Evolutionary conservation across 257 asterid species (phyloP).

Genomic region (Gentiana dahurica): DNA sequence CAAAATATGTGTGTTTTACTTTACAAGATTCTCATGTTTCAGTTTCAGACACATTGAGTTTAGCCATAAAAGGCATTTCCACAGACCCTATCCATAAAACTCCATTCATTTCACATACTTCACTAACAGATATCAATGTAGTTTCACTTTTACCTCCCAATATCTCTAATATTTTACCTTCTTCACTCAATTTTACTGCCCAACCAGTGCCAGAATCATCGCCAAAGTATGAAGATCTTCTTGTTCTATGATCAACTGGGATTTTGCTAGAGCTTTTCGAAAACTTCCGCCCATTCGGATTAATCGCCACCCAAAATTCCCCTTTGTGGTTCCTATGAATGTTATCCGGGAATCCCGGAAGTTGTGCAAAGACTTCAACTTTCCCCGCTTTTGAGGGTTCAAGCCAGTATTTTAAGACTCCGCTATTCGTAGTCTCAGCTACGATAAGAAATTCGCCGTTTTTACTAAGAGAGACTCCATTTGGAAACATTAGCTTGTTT

Average conservation of each 20-base stretch:
- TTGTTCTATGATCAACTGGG: constrained; percentile 5
- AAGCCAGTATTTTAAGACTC: constrained; percentile 40
- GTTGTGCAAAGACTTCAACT: constrained; percentile 27
- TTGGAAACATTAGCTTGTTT: constrained; percentile 44
- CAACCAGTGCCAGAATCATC: constrained; percentile 14
- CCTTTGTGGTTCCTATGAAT: constrained; percentile 37
- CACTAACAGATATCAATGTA: constrained; percentile 52
- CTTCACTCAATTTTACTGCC: constrained; percentile 36
- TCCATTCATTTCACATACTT: constrained; percentile 39
- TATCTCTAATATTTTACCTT: constrained; percentile 41
- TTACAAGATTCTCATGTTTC: no score
- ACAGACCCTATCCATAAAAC: constrained; percentile 70
- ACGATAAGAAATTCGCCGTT: constrained; percentile 37
- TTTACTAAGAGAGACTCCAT: constrained; percentile 15
- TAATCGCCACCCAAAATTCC: constrained; percentile 69
- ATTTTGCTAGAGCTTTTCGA: constrained; percentile 8
- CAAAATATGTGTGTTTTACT: no score
- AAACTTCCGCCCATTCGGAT: constrained; percentile 21
- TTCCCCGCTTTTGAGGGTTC: constrained; percentile 23
- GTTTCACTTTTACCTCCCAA: constrained; percentile 24
- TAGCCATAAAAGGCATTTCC: constrained; percentile 20
- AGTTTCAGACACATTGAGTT: no score
- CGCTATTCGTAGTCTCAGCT: constrained; percentile 48
- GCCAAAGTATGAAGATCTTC: neutral
- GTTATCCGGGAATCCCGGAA: constrained; percentile 64